Conservation (phyloP, 805 yeast genomes). For the Wickerhamomyces queroliae region DNA sequence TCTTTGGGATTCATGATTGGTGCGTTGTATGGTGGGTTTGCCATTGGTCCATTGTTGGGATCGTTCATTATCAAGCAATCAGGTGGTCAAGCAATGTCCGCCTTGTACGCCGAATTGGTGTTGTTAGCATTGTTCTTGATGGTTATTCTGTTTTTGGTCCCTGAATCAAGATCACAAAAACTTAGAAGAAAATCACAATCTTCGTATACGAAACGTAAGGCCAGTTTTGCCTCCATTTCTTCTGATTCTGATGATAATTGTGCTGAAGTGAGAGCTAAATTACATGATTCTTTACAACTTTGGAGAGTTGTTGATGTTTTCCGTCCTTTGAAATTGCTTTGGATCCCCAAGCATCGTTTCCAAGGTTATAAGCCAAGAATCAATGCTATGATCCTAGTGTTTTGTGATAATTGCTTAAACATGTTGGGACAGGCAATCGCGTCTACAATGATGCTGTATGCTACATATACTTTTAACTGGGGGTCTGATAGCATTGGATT, state of each 20-base stretch:
- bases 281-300: background rate
- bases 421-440: conserved; percentile 35
- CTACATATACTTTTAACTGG: conserved; percentile 51
- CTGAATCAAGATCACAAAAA: conserved; percentile 58
- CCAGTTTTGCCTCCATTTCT: conserved; percentile 24
- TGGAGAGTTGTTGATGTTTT: conserved; percentile 21
- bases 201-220: conserved; percentile 22
- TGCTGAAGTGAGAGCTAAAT: too few species aligned
- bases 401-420: conserved; percentile 38
- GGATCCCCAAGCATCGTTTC: conserved; percentile 38
- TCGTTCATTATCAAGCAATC: conserved; percentile 29
- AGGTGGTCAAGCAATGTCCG: conserved; percentile 19
- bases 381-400: conserved; percentile 43
- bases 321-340: conserved; percentile 47
- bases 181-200: conserved; percentile 49
- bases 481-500: conserved; percentile 47
- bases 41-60: conserved; percentile 60
- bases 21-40: conserved; percentile 51
- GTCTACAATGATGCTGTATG: conserved; percentile 42
- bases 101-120: conserved; percentile 25
- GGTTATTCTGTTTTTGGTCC: conserved; percentile 34
- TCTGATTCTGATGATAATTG: conserved; percentile 4
- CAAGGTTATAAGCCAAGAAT: conserved; percentile 31
- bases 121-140: conserved; percentile 29
- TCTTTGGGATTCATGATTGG: conserved; percentile 57